These are phyloP conservation scores for Penicillium silybi DNA, from an alignment of 495 filamentous ascomycete genomes.

Conservation along the genomic window DNA sequence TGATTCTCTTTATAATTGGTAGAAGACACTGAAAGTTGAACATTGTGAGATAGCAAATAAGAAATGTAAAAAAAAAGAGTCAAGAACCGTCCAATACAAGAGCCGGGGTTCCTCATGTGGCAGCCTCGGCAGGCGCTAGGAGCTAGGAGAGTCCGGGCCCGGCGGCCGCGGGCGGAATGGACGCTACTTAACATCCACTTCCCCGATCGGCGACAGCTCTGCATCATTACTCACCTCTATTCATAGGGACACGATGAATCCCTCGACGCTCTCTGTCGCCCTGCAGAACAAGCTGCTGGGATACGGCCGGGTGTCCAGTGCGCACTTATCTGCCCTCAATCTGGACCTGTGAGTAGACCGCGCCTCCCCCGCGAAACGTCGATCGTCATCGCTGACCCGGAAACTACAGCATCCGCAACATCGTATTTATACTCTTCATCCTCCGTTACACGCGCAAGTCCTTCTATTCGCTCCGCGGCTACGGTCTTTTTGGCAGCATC, in stretches of 20 bases:
- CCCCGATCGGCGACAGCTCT: constrained; percentile 6
- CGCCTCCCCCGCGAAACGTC: constrained; percentile 3
- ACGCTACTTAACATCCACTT: constrained; percentile 15
- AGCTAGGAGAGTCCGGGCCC: neutral
- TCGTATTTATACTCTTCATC: constrained; percentile 86
- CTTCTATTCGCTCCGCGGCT: constrained; percentile 79
- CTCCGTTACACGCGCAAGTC: constrained; percentile 79
- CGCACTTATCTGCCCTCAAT: constrained; percentile 62
- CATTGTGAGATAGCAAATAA: too few species aligned
- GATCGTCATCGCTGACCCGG: constrained; percentile 14
- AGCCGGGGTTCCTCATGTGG: constrained; percentile 10
- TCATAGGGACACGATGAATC: constrained; percentile 29
- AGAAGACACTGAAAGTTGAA: too few species aligned
- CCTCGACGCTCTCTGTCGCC: constrained; percentile 34
- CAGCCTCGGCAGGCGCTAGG: constrained; percentile 14
- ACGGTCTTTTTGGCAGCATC: constrained; percentile 77
- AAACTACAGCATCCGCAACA: constrained; percentile 66
- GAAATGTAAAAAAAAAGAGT: too few species aligned
- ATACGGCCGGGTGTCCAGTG: constrained; percentile 47
- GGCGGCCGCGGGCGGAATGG: constrained; percentile 1
- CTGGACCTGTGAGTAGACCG: constrained; percentile 68
- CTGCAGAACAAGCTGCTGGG: constrained; percentile 43
- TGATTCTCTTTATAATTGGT: neutral
- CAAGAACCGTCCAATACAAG: neutral
- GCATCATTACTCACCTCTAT: constrained; percentile 14